A percentile compares a stretch with the other conserved stretches of the same genome.
phyloP scores from a whole-genome alignment of 805 yeast genomes.

The Nakazawaea molendinolei region DNA sequence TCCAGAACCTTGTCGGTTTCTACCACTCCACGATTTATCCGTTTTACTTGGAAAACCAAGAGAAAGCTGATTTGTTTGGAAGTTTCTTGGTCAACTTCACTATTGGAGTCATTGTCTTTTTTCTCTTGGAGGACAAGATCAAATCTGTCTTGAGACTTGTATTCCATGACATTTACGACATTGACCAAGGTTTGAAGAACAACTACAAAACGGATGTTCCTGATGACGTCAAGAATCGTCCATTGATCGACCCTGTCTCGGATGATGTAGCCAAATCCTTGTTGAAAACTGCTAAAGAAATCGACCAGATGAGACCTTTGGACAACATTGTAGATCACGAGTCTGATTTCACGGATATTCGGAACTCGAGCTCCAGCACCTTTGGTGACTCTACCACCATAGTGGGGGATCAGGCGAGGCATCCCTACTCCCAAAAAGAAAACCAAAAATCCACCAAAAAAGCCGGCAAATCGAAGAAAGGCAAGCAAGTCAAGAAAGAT shows the following conservation, averaged over 20 bases:
- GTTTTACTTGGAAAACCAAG: conserved; percentile 4
- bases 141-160: neutral
- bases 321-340: conserved; percentile 7
- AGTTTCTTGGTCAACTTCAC: neutral
- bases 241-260: conserved; percentile 1
- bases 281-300: neutral
- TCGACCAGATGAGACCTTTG: conserved; percentile 9
- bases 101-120: conserved; percentile 7
- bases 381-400: conserved; percentile 5
- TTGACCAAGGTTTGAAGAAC: conserved; percentile 4
- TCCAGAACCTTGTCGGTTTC: neutral
- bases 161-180: conserved; percentile 7
- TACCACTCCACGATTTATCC: conserved; percentile 1
- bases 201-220: conserved; percentile 7
- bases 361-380: neutral
- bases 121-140: conserved; percentile 2
- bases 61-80: neutral
- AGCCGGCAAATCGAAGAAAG: neutral
- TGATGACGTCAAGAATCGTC: neutral
- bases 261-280: neutral
- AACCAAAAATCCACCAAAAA: conserved; percentile 1
- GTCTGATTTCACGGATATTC: conserved; percentile 3
- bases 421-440: conserved; percentile 9
- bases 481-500: conserved; percentile 1
- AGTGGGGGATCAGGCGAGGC: conserved; percentile 11